Evolutionary conservation across 345 rosid species (phyloP), one percentile per base, ranked within the genome.

Genomic region (Camelina neglecta): DNA sequence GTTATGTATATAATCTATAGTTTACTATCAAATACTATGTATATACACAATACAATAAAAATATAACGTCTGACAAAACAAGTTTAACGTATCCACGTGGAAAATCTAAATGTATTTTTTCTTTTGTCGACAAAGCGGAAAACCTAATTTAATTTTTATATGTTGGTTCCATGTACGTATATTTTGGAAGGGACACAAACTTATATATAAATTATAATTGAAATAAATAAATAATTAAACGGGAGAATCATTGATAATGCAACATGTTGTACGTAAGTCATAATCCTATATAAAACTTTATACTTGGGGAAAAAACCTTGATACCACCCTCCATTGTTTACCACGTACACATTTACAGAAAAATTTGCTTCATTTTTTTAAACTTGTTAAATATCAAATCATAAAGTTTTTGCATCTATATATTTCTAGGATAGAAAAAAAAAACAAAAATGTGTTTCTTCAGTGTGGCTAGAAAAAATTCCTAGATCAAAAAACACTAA

Each of bases 31-130:
- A 24, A 65, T 54, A 51, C 21, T 7, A 29, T 29, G 31, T 7
- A n/a, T 9, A n/a, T 5, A 36, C 53, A 49, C 38, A 67, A 51
- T 20, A 35, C 38, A 7, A 35, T 12, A 12, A 39, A 21, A 31
- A 41, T 44, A 15, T 42, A 61, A 69, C 3, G 58, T 58, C 8
- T 59, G 53, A 41, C 35, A 20, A 13, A 41, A 45, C 16, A 29
- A 0, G 29, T 21, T 39, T 33, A 16, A 69, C 12, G 51, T 36
- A 21, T 44, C 70, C 70, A 76, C 70, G 71, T 69, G 80, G 70
- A 61, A 67, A 69, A 60, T 63, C 69, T 60, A 31, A 68, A 21
- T 9, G 1, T 35, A 29, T 35, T 35, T 35, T 35, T 6, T 13
- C 54, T 23, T 15, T 41, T 10, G 45, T 41, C 45, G 45, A 41